These are phyloP conservation scores for Apiospora arundinis DNA, from an alignment of 2,329 filamentous ascomycete species.

Conservation along the genomic window DNA sequence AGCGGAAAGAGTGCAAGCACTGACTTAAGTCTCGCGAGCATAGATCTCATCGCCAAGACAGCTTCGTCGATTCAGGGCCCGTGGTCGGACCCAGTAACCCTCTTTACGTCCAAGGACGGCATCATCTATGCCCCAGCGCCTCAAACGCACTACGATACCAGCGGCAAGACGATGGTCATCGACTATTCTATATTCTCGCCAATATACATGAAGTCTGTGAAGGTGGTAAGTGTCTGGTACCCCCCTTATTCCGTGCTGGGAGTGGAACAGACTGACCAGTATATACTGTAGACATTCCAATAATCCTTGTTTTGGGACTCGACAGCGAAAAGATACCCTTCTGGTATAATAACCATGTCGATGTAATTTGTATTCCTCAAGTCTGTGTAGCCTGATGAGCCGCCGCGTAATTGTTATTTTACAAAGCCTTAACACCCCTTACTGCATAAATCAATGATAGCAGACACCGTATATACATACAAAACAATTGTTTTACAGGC, in stretches of 20 bases:
- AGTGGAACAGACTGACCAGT: not conserved
- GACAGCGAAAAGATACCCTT: not conserved
- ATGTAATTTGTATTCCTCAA: not conserved
- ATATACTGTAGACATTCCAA: not conserved
- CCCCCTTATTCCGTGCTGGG: not conserved
- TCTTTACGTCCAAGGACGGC: not conserved
- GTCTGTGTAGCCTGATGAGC: not conserved
- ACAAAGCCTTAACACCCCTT: not conserved
- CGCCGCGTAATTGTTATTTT: not conserved
- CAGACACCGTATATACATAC: not conserved
- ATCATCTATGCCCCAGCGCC: constrained; percentile 10
- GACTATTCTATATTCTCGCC: constrained; percentile 13
- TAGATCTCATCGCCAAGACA: constrained; percentile 4
- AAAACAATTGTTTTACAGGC: not conserved
- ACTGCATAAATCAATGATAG: not conserved
- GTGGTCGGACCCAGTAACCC: constrained; percentile 4
- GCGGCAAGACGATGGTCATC: constrained; percentile 3
- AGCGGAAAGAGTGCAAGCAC: no score
- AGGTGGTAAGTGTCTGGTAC: not conserved
- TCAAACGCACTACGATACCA: constrained; percentile 15
- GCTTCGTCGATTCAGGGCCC: not conserved
- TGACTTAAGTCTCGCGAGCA: not conserved
- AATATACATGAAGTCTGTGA: constrained; percentile 12
- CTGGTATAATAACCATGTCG: not conserved
- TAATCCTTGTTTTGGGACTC: not conserved